Base-by-base conservation (phyloP, 2,329 filamentous ascomycete genomes). In the Cladobotryum mycophilum region DNA sequence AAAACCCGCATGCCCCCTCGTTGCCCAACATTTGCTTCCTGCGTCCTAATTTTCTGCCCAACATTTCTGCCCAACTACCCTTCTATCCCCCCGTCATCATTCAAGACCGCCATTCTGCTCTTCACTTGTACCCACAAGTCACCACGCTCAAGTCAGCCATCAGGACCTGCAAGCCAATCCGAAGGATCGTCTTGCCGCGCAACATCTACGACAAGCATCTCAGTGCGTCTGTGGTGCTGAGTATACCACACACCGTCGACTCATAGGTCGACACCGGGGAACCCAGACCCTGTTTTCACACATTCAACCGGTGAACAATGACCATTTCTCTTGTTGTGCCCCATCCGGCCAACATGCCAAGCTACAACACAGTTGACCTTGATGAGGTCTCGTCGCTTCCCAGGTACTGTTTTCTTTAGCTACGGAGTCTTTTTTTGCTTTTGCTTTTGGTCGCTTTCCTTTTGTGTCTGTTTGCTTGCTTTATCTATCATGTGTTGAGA, bases 381-480 rank as follows among this genome's bases (percentile, higher is more conserved):
- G 76, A 80, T 67, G 77, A 81, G 69, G 76, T 79, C 69, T 74
- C 79, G 65, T 78, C 76, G 63, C 75, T 80, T 65, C 73, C 76
- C 72, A 82, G 79, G 79, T 82, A 82, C 71, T 79, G 75, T 73
- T 74, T 74, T 75, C 72, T 67, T 67, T 73, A 51, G 48, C 48
- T 53, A 47, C 41, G 41, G 52, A 51, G 15, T 22, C 25, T 67
- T 64, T 64, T 60, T 71, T 62, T 67, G 60, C 49, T 67, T 63
- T 68, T 45, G 30, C 12, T 43, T 48, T 46, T 45, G 30, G 13
- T 49, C 46, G 35, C 41, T 44, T 51, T 55, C 66, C 59, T 68
- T 61, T 58, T 58, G 56, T 58, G 53, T 22, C 47, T 55, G 56
- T 67, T 66, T 67, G 56, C 55, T 57, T 58, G 55, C 53, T 52